Evolutionary conservation across 2,329 filamentous ascomycete genomes (phyloP).

Genomic region (Epichloe sylvatica): DNA sequence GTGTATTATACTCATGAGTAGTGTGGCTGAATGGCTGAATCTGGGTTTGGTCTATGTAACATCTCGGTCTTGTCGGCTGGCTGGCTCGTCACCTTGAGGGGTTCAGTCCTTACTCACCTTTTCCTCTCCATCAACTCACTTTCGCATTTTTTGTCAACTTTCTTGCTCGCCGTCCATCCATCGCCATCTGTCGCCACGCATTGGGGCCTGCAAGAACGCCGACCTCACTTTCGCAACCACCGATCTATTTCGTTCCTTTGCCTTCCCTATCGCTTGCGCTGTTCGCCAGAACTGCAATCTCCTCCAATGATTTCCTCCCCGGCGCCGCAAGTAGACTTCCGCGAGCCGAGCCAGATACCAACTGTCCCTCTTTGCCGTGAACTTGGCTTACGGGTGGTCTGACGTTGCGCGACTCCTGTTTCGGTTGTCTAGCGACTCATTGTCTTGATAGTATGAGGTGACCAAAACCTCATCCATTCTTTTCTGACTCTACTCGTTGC

Average conservation of each 20-base stretch:
- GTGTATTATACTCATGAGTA: too few relatives aligned
- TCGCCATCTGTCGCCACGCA: not conserved
- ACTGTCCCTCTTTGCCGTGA: conserved; percentile 13
- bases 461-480: conserved; percentile 13
- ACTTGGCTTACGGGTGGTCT: conserved; percentile 22
- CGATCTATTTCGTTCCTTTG: not conserved
- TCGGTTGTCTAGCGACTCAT: conserved; percentile 9
- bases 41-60: not conserved
- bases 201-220: not conserved
- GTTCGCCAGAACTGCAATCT: conserved; percentile 12
- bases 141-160: not conserved
- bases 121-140: conserved; percentile 5
- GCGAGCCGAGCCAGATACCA: conserved; percentile 22
- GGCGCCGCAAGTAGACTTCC: conserved; percentile 21
- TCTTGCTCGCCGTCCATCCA: not conserved
- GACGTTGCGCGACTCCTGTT: conserved; percentile 10
- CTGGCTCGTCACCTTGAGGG: conserved; percentile 10
- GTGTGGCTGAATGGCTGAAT: not conserved
- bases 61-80: not conserved
- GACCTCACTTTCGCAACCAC: not conserved
- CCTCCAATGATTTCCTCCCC: conserved; percentile 23
- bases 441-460: conserved; percentile 22
- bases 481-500: not conserved
- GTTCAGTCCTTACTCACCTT: conserved; percentile 9
- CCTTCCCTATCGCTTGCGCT: conserved; percentile 1